Conservation (phyloP, 139 green algal species). For the Pedinophyceae sp. region DNA sequence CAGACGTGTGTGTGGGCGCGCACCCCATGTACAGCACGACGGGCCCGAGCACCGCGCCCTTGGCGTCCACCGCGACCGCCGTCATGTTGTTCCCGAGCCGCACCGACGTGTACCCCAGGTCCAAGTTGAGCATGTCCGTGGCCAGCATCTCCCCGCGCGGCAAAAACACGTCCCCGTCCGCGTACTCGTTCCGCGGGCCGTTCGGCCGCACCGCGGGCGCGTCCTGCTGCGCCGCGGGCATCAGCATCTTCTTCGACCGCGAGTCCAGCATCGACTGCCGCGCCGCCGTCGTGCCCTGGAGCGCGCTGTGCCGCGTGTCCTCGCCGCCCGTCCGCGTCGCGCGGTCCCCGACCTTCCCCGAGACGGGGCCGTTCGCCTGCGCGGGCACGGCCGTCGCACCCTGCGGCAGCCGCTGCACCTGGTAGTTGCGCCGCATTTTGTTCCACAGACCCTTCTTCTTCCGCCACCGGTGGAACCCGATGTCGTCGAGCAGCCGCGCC, state of each 20-base stretch:
- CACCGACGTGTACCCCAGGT: slow-evolving; percentile 9
- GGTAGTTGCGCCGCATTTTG: too few species aligned
- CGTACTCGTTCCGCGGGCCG: background rate
- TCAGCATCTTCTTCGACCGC: background rate
- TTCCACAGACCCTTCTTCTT: too few species aligned
- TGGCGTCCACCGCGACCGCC: slow-evolving; percentile 26
- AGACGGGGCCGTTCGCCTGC: too few species aligned
- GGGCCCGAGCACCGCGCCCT: slow-evolving; percentile 7
- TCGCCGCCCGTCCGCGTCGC: too few species aligned
- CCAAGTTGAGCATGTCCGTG: slow-evolving; percentile 2
- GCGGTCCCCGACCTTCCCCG: too few species aligned
- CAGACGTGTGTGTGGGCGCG: too few species aligned
- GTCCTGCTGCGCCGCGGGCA: background rate
- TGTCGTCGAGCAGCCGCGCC: too few species aligned
- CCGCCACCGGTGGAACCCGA: too few species aligned
- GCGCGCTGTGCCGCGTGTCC: too few species aligned
- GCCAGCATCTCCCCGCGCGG: slow-evolving; percentile 8
- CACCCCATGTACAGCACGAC: slow-evolving; percentile 76
- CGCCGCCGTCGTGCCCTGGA: too few species aligned
- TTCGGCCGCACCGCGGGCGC: slow-evolving; percentile 1
- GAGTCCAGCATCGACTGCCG: background rate
- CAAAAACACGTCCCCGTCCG: slow-evolving; percentile 11
- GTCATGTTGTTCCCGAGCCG: slow-evolving; percentile 49
- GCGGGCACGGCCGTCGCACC: too few species aligned
- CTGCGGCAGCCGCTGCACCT: too few species aligned